These are phyloP conservation scores for Incumbomyces lentus DNA, from an alignment of 2,329 filamentous ascomycete genomes.

Conservation along the genomic window DNA sequence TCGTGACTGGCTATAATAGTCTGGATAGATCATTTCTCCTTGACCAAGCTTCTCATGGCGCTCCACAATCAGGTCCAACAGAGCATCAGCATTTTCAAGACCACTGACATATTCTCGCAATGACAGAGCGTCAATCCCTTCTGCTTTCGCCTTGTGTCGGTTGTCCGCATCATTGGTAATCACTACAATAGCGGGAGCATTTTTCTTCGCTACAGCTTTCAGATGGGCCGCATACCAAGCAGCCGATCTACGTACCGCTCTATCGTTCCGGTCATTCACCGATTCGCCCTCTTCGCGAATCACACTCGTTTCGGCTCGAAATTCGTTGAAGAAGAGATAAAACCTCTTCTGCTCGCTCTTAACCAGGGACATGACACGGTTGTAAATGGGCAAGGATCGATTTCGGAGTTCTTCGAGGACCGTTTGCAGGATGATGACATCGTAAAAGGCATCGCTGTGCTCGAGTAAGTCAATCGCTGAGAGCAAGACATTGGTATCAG, in stretches of 20 bases:
- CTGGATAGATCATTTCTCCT: slow-evolving; percentile 68
- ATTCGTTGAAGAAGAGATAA: slow-evolving; percentile 99
- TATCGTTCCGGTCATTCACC: slow-evolving; percentile 94
- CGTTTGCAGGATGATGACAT: slow-evolving; percentile 92
- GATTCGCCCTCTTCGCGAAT: slow-evolving; percentile 63
- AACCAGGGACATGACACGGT: slow-evolving; percentile 77
- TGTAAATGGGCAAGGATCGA: slow-evolving; percentile 86
- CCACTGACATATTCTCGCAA: slow-evolving; percentile 70
- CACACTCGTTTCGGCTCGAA: slow-evolving; percentile 83
- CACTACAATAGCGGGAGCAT: slow-evolving; percentile 72
- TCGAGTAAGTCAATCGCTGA: slow-evolving; percentile 97
- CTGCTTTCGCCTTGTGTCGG: slow-evolving; percentile 66
- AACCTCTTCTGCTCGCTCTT: slow-evolving; percentile 96
- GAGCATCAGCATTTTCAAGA: slow-evolving; percentile 69
- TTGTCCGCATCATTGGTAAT: slow-evolving; percentile 89
- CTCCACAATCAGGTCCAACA: slow-evolving; percentile 89
- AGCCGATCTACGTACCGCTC: slow-evolving; percentile 74
- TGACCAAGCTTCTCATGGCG: slow-evolving; percentile 57
- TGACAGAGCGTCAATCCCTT: slow-evolving; percentile 59
- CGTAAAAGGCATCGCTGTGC: slow-evolving; percentile 80
- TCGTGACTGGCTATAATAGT: slow-evolving; percentile 79
- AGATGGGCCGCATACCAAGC: slow-evolving; percentile 87
- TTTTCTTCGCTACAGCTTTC: slow-evolving; percentile 44
- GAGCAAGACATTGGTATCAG: slow-evolving; percentile 90
- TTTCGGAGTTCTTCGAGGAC: slow-evolving; percentile 94